Evolutionary conservation across 495 filamentous ascomycete species (phyloP).

Genomic region (Penicillium dipodomyicola): DNA sequence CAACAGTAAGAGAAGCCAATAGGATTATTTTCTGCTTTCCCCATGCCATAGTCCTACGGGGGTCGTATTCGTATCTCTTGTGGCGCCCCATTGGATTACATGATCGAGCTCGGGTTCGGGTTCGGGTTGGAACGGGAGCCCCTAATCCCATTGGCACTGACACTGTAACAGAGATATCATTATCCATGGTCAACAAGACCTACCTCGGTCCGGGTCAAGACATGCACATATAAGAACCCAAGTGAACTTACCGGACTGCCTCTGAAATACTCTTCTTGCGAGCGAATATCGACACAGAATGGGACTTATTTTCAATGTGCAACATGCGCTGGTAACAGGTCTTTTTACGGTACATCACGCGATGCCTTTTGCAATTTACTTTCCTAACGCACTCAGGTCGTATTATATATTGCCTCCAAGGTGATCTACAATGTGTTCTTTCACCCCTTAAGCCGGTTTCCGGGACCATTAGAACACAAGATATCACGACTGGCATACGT

Average conservation of each 20-base stretch:
- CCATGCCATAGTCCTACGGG: too few relatives aligned
- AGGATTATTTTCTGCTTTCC: too few relatives aligned
- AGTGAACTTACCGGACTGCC: neutral
- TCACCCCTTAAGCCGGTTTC: constrained; percentile 44
- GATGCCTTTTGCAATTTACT: neutral
- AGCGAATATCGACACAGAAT: neutral
- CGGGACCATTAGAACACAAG: constrained; percentile 34
- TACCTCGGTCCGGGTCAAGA: neutral
- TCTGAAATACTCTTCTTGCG: neutral
- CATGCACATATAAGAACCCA: constrained; percentile 1
- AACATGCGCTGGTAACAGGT: neutral
- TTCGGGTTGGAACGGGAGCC: too few relatives aligned
- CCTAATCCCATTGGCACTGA: too few relatives aligned
- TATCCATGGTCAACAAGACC: neutral
- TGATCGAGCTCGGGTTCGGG: too few relatives aligned
- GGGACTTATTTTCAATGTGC: neutral
- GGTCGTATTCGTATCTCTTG: neutral
- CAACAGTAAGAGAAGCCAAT: neutral
- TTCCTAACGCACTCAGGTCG: neutral
- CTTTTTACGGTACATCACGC: constrained; percentile 1
- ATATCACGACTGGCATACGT: neutral
- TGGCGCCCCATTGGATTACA: too few relatives aligned
- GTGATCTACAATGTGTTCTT: constrained; percentile 45
- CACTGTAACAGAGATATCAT: neutral
- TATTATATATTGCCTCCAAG: constrained; percentile 4